These are phyloP conservation scores for Amniculicola lignicola DNA, from an alignment of 495 filamentous ascomycete species.

Conservation along the genomic window DNA sequence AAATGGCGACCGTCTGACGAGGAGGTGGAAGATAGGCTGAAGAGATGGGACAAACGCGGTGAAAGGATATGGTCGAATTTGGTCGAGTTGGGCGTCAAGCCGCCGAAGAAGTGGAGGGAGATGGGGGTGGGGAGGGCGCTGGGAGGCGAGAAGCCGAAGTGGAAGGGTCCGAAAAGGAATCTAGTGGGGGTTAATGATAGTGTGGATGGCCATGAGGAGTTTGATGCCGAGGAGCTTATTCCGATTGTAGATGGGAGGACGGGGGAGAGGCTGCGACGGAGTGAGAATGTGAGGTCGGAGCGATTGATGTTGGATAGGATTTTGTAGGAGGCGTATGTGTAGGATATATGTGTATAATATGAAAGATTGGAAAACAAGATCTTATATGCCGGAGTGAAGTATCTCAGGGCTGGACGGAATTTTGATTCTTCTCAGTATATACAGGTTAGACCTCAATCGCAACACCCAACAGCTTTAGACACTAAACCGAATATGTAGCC, in stretches of 20 bases:
- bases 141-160: slow-evolving; percentile 25
- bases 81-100: slow-evolving; percentile 65
- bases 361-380: no score
- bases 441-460: no score
- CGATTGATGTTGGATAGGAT: no score
- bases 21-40: slow-evolving; percentile 58
- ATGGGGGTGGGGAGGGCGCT: slow-evolving; percentile 57
- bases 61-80: slow-evolving; percentile 71
- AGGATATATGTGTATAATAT: no score
- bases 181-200: slow-evolving; percentile 20
- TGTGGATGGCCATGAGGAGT: not conserved
- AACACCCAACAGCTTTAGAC: no score
- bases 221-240: slow-evolving; percentile 20
- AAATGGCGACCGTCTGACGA: slow-evolving; percentile 72
- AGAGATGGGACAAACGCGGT: slow-evolving; percentile 76
- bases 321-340: no score
- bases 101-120: slow-evolving; percentile 63
- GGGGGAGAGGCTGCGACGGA: not conserved
- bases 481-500: no score
- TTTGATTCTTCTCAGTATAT: no score
- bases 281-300: no score
- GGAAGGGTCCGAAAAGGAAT: slow-evolving; percentile 31
- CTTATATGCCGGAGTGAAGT: no score
- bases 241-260: slow-evolving; percentile 17
- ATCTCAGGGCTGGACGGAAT: no score